phyloP scores from a whole-genome alignment of 176 grass and related monocot species.

The Triticum monococcum region DNA sequence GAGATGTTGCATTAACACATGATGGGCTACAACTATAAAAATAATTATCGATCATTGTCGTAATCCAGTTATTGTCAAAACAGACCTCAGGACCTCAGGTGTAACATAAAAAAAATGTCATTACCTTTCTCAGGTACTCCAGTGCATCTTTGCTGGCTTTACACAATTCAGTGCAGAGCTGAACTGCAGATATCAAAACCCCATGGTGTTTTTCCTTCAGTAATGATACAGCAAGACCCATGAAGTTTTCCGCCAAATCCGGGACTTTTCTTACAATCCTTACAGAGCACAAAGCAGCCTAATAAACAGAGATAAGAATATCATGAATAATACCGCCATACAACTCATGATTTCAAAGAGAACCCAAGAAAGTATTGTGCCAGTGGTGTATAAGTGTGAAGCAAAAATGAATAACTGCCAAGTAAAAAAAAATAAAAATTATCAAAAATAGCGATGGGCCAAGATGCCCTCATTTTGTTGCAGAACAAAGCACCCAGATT shows the following conservation, averaged over 20 bases:
- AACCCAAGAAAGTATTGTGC: not conserved
- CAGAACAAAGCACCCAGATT: not conserved
- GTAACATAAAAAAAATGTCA: not conserved
- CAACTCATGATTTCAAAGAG: not conserved
- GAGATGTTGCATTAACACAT: not conserved
- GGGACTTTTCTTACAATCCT: slow-evolving; percentile 93
- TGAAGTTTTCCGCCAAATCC: slow-evolving; percentile 89
- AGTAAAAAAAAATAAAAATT: not conserved
- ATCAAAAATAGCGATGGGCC: not conserved
- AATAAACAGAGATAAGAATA: slow-evolving; percentile 29
- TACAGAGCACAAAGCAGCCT: slow-evolving; percentile 95
- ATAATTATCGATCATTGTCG: not conserved
- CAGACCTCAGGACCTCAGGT: not conserved
- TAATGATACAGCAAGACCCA: slow-evolving; percentile 59
- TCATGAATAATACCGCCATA: not conserved
- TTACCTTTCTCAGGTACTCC: slow-evolving; percentile 77
- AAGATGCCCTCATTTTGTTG: not conserved
- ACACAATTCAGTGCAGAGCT: slow-evolving; percentile 85
- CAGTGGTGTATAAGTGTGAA: not conserved
- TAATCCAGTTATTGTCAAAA: not conserved
- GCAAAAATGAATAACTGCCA: not conserved
- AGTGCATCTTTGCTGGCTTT: slow-evolving; percentile 81
- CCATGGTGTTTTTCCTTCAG: slow-evolving; percentile 96
- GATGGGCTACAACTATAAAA: not conserved
- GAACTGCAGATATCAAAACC: slow-evolving; percentile 84